phyloP scores from a whole-genome alignment of 1,139 yeast species.

The Diutina ranongensis region DNA sequence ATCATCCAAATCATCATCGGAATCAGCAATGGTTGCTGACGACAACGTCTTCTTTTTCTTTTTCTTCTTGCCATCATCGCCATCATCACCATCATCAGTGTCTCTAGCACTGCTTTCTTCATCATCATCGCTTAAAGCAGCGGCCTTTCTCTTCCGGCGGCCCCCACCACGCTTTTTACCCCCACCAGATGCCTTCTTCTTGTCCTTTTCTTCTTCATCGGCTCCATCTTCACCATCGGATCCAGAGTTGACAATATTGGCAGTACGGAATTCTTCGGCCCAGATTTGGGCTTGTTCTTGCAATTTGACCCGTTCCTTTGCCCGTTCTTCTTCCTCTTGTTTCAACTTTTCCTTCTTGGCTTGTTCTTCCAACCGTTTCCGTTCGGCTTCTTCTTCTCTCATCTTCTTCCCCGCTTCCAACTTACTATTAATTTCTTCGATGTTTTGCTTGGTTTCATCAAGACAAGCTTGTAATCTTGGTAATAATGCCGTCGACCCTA shows the following conservation, averaged over 20 bases:
- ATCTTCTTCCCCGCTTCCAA: slow-evolving; percentile 62
- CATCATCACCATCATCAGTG: neutral
- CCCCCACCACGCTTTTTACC: neutral
- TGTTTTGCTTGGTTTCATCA: slow-evolving; percentile 63
- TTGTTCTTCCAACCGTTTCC: slow-evolving; percentile 25
- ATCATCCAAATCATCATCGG: neutral
- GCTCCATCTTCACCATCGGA: slow-evolving; percentile 26
- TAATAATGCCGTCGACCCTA: slow-evolving; percentile 69
- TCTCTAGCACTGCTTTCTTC: slow-evolving; percentile 1
- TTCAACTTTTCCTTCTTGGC: slow-evolving; percentile 30
- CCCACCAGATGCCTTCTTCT: slow-evolving; percentile 13
- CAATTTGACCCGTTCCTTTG: slow-evolving; percentile 56
- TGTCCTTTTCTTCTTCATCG: slow-evolving; percentile 13
- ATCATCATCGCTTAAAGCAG: slow-evolving; percentile 2
- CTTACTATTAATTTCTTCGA: slow-evolving; percentile 44
- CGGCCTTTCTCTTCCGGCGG: neutral
- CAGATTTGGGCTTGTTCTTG: slow-evolving; percentile 79
- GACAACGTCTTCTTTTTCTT: neutral
- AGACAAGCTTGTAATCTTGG: slow-evolving; percentile 61
- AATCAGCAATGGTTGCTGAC: neutral
- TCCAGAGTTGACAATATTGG: slow-evolving; percentile 17
- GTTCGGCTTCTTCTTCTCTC: slow-evolving; percentile 47
- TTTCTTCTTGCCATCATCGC: neutral
- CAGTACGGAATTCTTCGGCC: slow-evolving; percentile 47
- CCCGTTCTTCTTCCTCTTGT: slow-evolving; percentile 38